Evolutionary conservation across 768 basidiomycete genomes (phyloP).

Genomic region (Podaxis carcinomalis): DNA sequence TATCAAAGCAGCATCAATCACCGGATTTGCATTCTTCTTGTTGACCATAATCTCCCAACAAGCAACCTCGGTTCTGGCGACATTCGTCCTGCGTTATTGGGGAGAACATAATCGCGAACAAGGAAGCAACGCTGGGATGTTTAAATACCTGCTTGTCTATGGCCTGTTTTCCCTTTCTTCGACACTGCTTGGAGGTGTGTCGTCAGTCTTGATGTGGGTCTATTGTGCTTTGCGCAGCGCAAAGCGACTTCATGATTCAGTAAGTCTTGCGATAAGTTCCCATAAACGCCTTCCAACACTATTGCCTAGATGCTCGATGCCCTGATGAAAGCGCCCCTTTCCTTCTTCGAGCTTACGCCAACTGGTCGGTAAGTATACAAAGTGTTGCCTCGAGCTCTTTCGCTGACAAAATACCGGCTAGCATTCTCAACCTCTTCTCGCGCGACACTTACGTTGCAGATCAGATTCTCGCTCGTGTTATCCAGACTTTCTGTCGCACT

Average conservation of each 20-base stretch:
- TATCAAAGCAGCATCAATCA: slow-evolving; percentile 71
- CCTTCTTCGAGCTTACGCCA: slow-evolving; percentile 89
- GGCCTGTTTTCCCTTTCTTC: slow-evolving; percentile 63
- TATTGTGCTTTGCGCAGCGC: slow-evolving; percentile 73
- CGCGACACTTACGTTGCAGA: slow-evolving; percentile 87
- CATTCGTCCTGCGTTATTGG: slow-evolving; percentile 74
- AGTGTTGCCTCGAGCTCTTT: neutral
- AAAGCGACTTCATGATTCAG: slow-evolving; percentile 70
- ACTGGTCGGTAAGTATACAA: slow-evolving; percentile 57
- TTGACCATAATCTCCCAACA: slow-evolving; percentile 54
- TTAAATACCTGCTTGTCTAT: slow-evolving; percentile 58
- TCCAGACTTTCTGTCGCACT: slow-evolving; percentile 69
- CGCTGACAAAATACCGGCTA: slow-evolving; percentile 21
- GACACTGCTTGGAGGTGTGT: slow-evolving; percentile 47
- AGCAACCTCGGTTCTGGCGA: slow-evolving; percentile 52
- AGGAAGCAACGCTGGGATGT: slow-evolving; percentile 55
- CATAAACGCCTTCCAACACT: slow-evolving; percentile 1
- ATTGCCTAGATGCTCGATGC: slow-evolving; percentile 64
- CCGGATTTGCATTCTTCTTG: slow-evolving; percentile 65
- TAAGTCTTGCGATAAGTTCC: slow-evolving; percentile 27
- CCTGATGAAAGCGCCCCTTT: slow-evolving; percentile 77
- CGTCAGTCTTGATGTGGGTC: slow-evolving; percentile 70
- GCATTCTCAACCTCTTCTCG: slow-evolving; percentile 88
- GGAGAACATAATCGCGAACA: slow-evolving; percentile 67
- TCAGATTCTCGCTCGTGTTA: slow-evolving; percentile 73